Conservation (phyloP, 495 filamentous ascomycete species). For the Penicillium paradoxum region DNA sequence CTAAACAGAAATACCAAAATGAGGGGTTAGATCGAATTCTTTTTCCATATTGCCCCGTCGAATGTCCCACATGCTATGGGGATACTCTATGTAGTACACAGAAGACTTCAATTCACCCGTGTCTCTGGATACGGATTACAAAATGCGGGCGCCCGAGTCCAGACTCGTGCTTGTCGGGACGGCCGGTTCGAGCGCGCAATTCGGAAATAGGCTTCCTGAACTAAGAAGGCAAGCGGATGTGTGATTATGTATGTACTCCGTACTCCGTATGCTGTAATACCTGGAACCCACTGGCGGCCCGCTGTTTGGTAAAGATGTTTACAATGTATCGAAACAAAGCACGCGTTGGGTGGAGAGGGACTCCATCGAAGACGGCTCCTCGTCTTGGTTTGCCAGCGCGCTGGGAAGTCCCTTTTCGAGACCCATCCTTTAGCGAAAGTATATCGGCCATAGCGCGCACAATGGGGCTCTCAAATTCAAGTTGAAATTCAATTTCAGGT, state of each 20-base stretch:
- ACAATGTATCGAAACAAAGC: background rate
- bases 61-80: background rate
- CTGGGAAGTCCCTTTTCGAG: slow-evolving; percentile 10
- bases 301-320: slow-evolving; percentile 2
- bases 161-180: slow-evolving; percentile 10
- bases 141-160: slow-evolving; percentile 4
- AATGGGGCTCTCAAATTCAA: slow-evolving; percentile 10
- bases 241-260: too few relatives aligned
- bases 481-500: background rate
- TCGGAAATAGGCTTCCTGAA: background rate
- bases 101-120: slow-evolving; percentile 3
- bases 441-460: slow-evolving; percentile 24
- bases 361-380: slow-evolving; percentile 8
- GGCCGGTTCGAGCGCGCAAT: slow-evolving; percentile 4
- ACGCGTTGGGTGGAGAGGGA: slow-evolving; percentile 11
- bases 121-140: background rate
- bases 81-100: background rate
- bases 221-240: slow-evolving; percentile 12
- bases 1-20: background rate
- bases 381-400: slow-evolving; percentile 10
- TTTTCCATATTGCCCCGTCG: background rate
- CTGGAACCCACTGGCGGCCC: slow-evolving; percentile 4
- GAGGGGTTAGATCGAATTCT: background rate
- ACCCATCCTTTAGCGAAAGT: slow-evolving; percentile 28
- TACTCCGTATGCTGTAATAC: background rate